Evolutionary conservation across 768 basidiomycete genomes (phyloP), one percentile per base, ranked within the genome.

Genomic region (Albatrellus ellisii): DNA sequence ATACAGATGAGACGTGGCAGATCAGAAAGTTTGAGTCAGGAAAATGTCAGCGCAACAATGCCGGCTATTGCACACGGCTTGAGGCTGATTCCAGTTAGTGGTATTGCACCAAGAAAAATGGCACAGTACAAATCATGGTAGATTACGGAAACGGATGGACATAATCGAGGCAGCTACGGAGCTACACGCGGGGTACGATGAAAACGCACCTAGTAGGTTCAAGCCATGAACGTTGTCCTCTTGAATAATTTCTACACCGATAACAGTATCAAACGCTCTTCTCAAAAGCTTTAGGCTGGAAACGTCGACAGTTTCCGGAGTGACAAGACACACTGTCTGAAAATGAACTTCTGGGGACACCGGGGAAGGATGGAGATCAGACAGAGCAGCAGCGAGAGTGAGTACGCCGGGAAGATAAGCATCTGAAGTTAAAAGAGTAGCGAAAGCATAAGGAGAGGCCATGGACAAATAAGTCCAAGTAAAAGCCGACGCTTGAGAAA

Each of bases 381-480:
- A 74, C 51, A 99, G 72, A 12, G 94, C 85, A 41, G 83, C 85
- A 25, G 76, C 84, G 54, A 90, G 69, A 45, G 83, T 74, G 51
- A 98, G 79, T 26, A 85, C 91, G 41, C 95, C 95, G 26, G 89
- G 88, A 40, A 98, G 79, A 65, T 99, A 99, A 21, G 71, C 68
- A 57, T 92, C 83, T 25, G 90, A 88, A 43, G 94, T 90, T 54
- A 98, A 64, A 51, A 99, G 82, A 31, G 94, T 88, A 52, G 83
- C 88, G 60, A 95, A 87, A 53, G 87, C 88, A 70, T 73, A 79
- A 59, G 66, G 67, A 66, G 54, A 44, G 61, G 76, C 68, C 81
- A 82, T 83, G 55, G 52, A 59, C 52, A 47, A 49, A 46, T 29
- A 42, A 20, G 49, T 37, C 49, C 49, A 47, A 31, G 44, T 41